phyloP scores from a whole-genome alignment of 306 rosid species.

The Malus sylvestris region DNA sequence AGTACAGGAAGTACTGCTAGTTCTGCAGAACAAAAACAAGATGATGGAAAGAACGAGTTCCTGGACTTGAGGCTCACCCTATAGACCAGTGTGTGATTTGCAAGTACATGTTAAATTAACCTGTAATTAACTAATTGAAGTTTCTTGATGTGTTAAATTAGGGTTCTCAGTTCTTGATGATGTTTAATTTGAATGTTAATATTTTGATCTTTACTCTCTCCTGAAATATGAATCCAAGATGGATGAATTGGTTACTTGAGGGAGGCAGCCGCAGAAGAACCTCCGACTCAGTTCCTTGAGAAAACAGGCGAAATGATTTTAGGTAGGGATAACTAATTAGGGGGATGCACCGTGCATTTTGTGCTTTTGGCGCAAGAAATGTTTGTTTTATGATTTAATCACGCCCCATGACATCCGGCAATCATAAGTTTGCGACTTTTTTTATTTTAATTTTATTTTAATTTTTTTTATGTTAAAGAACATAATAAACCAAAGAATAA shows the following conservation, averaged over 20 bases:
- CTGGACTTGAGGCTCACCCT: background rate
- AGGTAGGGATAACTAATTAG: background rate
- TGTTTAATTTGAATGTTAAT: background rate
- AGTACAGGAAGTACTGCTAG: too few species aligned
- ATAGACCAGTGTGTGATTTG: background rate
- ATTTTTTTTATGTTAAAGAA: too few species aligned
- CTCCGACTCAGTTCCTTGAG: background rate
- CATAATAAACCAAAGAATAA: too few species aligned
- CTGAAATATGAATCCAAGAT: background rate
- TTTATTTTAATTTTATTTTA: too few species aligned
- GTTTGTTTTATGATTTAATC: too few species aligned
- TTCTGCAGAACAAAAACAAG: background rate
- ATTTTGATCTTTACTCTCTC: background rate
- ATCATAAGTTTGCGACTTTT: too few species aligned
- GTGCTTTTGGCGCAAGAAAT: too few species aligned
- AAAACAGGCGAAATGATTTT: background rate
- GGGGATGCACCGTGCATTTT: too few species aligned
- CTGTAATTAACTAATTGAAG: too few species aligned
- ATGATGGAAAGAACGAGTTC: background rate
- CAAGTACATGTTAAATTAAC: background rate
- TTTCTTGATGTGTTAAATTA: background rate
- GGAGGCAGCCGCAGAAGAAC: background rate
- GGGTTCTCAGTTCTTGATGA: background rate
- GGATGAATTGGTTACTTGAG: background rate
- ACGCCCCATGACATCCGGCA: too few species aligned